A percentile compares a stretch with the other conserved stretches of the same genome.
These are phyloP conservation scores for Apiospora kogelbergensis DNA, from an alignment of 2,329 filamentous ascomycete species.

Conservation along the genomic window DNA sequence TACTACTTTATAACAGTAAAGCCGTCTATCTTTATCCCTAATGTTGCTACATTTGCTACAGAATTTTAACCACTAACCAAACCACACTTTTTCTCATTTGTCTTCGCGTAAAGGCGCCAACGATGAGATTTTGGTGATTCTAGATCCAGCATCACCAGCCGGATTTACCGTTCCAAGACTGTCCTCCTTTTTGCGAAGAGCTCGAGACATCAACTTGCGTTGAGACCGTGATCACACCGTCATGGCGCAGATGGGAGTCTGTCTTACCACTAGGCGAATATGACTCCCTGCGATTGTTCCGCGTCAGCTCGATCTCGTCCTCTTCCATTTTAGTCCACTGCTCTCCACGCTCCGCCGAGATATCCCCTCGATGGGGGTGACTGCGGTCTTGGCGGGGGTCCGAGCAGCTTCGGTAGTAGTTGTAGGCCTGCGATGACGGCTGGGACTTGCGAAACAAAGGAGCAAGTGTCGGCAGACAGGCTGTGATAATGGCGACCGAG, in stretches of 20 bases:
- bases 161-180: not conserved
- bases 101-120: too few species aligned
- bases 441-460: slow-evolving; percentile 29
- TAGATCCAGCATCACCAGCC: not conserved
- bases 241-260: not conserved
- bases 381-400: not conserved
- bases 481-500: slow-evolving; percentile 35
- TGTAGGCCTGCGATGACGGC: not conserved
- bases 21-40: too few species aligned
- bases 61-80: too few species aligned
- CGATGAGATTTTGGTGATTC: too few species aligned
- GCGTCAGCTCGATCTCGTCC: slow-evolving; percentile 13
- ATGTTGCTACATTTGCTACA: too few species aligned
- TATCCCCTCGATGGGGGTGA: not conserved
- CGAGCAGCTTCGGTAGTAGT: not conserved
- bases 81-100: too few species aligned
- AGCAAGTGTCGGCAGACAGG: slow-evolving; percentile 34
- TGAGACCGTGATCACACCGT: not conserved
- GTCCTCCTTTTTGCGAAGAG: not conserved
- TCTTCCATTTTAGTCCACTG: slow-evolving; percentile 1
- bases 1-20: too few species aligned
- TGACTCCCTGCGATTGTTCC: not conserved
- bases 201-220: not conserved
- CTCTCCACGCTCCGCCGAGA: not conserved
- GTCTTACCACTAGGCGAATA: not conserved